A percentile compares a stretch with the other conserved stretches of the same genome.
Evolutionary conservation across 2,329 filamentous ascomycete genomes (phyloP).

Genomic region (Paraphoma sp.): DNA sequence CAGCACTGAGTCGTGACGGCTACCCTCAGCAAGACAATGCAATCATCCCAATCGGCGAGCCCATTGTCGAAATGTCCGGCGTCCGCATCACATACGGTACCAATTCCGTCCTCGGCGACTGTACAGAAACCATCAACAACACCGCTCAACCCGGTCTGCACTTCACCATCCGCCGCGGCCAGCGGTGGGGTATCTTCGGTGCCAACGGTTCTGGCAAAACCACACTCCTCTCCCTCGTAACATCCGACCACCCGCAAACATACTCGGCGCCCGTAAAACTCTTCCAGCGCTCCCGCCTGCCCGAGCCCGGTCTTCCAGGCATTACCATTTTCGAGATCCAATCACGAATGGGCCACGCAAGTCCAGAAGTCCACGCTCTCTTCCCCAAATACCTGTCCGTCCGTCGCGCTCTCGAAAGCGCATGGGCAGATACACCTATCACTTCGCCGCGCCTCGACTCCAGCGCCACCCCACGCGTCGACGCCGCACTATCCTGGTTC

Average conservation of each 20-base stretch:
- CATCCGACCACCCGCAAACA: conserved; percentile 93
- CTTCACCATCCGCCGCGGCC: conserved; percentile 83
- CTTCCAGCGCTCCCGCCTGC: conserved; percentile 82
- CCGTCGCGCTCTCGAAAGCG: conserved; percentile 78
- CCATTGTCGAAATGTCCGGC: conserved; percentile 85
- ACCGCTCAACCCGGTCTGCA: conserved; percentile 68
- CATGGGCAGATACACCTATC: conserved; percentile 89
- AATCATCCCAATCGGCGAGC: conserved; percentile 60
- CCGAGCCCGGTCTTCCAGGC: conserved; percentile 72
- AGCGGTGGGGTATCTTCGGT: conserved; percentile 92
- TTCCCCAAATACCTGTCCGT: conserved; percentile 82
- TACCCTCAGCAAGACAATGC: conserved; percentile 32
- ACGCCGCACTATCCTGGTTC: conserved; percentile 78
- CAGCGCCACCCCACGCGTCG: conserved; percentile 65
- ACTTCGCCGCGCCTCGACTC: conserved; percentile 69
- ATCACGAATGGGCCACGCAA: conserved; percentile 86
- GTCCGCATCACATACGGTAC: conserved; percentile 81
- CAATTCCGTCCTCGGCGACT: conserved; percentile 81
- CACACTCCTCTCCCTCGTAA: conserved; percentile 88
- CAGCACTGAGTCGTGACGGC: conserved; percentile 38
- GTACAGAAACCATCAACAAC: conserved; percentile 67
- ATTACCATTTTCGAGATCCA: conserved; percentile 95
- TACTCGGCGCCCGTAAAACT: conserved; percentile 88
- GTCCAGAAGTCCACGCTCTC: conserved; percentile 91
- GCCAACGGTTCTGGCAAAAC: conserved; percentile 97